Conservation (phyloP, 1,284 basidiomycete species). For the Trametes hirsuta region DNA sequence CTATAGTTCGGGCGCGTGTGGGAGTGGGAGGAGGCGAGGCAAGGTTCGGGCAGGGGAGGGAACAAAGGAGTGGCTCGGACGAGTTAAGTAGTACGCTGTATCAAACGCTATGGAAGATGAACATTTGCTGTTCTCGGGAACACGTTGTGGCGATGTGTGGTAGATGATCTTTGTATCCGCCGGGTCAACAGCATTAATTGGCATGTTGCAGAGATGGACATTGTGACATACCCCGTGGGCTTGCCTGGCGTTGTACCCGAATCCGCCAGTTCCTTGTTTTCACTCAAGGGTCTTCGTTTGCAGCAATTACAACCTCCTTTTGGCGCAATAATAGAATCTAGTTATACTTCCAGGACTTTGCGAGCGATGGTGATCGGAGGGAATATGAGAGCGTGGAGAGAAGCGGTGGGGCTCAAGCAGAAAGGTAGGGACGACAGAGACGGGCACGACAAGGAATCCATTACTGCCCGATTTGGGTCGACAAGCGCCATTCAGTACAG, state of each 20-base stretch:
- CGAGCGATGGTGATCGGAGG: too few relatives aligned
- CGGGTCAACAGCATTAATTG: background rate
- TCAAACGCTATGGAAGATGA: slow-evolving; percentile 14
- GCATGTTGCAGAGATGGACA: background rate
- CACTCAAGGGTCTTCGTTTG: background rate
- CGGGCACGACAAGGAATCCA: too few relatives aligned
- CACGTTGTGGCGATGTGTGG: background rate
- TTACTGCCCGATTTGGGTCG: too few relatives aligned
- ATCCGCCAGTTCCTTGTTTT: background rate
- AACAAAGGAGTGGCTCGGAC: slow-evolving; percentile 13
- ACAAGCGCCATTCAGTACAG: too few relatives aligned
- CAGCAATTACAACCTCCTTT: too few relatives aligned
- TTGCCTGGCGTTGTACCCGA: slow-evolving; percentile 5
- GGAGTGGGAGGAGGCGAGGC: background rate
- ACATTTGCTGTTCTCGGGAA: slow-evolving; percentile 12
- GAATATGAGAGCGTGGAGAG: too few relatives aligned
- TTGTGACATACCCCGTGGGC: background rate
- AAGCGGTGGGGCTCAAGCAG: too few relatives aligned
- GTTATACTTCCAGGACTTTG: too few relatives aligned
- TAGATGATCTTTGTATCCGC: slow-evolving; percentile 4
- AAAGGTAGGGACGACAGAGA: too few relatives aligned
- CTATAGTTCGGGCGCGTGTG: slow-evolving; percentile 4
- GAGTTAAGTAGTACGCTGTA: slow-evolving; percentile 6
- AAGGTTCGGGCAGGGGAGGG: background rate
- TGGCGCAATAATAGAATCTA: too few relatives aligned